Evolutionary conservation across 495 filamentous ascomycete genomes (phyloP).

Genomic region (Astrocystis sublimbata): DNA sequence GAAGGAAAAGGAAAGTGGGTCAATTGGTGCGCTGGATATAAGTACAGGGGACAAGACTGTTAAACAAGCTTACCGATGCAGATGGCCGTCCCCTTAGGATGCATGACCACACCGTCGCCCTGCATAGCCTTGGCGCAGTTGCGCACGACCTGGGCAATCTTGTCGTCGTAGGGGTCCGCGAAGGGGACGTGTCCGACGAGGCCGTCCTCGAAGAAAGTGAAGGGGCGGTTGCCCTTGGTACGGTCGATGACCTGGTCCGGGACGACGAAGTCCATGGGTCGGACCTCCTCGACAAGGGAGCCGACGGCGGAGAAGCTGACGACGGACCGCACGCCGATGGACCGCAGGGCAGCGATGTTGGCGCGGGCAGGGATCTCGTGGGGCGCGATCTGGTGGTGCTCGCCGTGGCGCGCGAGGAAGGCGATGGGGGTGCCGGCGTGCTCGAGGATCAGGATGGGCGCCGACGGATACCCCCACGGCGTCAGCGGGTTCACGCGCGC

Average conservation of each 20-base stretch:
- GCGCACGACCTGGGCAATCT: conserved; percentile 69
- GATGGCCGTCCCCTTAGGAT: conserved; percentile 75
- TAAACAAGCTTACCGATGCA: conserved; percentile 86
- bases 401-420: conserved; percentile 90
- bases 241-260: conserved; percentile 97
- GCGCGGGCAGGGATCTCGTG: conserved; percentile 89
- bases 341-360: conserved; percentile 92
- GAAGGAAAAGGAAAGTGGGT: neutral
- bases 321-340: conserved; percentile 82
- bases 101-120: conserved; percentile 76
- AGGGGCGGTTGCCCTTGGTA: conserved; percentile 89
- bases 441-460: conserved; percentile 85
- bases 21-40: neutral
- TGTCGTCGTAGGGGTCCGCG: conserved; percentile 88
- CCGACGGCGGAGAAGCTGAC: conserved; percentile 96
- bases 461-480: conserved; percentile 91
- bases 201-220: conserved; percentile 94
- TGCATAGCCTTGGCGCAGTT: conserved; percentile 73
- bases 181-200: conserved; percentile 94
- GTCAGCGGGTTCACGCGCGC: conserved; percentile 71
- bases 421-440: conserved; percentile 81
- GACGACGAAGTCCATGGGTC: conserved; percentile 92
- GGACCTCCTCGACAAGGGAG: conserved; percentile 85
- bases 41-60: too few species aligned
- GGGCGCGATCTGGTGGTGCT: conserved; percentile 83